Evolutionary conservation across 2,329 filamentous ascomycete genomes (phyloP), one percentile per base, ranked within the genome.

Genomic region (Paecilomyces formosus): DNA sequence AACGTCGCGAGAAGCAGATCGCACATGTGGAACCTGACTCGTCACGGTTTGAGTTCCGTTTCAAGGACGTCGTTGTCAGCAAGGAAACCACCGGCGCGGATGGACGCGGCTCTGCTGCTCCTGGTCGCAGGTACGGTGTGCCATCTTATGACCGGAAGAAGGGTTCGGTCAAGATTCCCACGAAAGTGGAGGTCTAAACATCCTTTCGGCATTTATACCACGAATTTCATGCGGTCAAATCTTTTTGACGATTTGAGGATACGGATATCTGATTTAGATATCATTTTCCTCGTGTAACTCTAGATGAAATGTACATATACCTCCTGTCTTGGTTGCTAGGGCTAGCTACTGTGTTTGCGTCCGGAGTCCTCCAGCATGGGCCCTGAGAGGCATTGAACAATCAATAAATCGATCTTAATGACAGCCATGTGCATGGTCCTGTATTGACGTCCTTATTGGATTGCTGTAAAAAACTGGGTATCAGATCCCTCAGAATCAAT

Each of bases 111-210:
- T 70, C 74, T 22, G 72, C 71, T 59, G 84, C 82, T 28, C 81
- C 82, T 21, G 85, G 85, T 13, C 80, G 78, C 64, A 76, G 84
- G 63, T 88, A 88, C 67, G 85, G 85, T 65, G 78, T 86, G 59
- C 85, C 85, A 54, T 80, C 80, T 64, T 75, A 84, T 66, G 85
- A 87, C 61, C 76, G 85, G 60, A 86, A 86, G 79, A 82, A 81
- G 72, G 85, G 84, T 24, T 74, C 79, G 62, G 75, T 85, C 65
- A 87, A 87, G 78, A 86, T 87, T 61, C 84, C 85, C 12, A 85
- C 79, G 22, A 79, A 76, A 62, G 84, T 87, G 54, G 79, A 82
- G 63, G 76, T 77, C 52, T 79, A 72, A 66, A 18, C 39, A 3
- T 15, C 35, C 15, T 45, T 8, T 45, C 7, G 15, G 39, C 30